phyloP scores from a whole-genome alignment of 2,329 filamentous ascomycete genomes.

The Scedosporium boydii region DNA sequence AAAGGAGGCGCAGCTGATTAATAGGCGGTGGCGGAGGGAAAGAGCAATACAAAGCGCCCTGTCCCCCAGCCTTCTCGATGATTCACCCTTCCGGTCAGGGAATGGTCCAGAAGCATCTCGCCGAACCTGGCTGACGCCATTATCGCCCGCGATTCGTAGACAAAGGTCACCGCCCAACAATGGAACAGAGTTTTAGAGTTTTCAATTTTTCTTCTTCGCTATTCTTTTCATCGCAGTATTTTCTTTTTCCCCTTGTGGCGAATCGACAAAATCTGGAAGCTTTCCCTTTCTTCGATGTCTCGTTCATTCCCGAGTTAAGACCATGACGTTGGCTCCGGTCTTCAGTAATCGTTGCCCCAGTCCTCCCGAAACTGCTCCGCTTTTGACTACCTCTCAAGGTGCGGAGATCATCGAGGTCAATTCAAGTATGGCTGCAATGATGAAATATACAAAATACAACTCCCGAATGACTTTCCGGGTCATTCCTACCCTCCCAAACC shows the following conservation, averaged over 20 bases:
- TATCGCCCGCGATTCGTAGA: background rate
- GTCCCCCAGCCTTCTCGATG: constrained; percentile 1
- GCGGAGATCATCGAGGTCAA: background rate
- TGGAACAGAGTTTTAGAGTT: background rate
- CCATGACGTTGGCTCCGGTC: no score
- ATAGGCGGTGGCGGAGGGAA: background rate
- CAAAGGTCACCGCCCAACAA: no score
- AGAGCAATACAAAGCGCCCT: background rate
- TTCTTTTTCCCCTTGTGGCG: background rate
- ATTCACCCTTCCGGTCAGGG: constrained; percentile 9
- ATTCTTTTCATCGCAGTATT: background rate
- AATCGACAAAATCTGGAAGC: background rate
- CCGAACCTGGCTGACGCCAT: background rate
- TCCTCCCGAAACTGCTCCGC: background rate
- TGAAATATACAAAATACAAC: background rate
- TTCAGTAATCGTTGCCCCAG: no score
- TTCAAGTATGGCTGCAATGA: no score
- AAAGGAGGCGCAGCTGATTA: constrained; percentile 7
- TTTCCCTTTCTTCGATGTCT: background rate
- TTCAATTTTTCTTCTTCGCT: background rate
- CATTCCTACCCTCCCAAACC: background rate
- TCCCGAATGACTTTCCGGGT: background rate
- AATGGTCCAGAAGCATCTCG: constrained; percentile 28
- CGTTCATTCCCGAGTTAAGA: background rate
- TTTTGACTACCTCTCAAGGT: background rate